These are phyloP conservation scores for Cyclotella baltica DNA, from an alignment of 108 stramenopile genomes.

Conservation along the genomic window DNA sequence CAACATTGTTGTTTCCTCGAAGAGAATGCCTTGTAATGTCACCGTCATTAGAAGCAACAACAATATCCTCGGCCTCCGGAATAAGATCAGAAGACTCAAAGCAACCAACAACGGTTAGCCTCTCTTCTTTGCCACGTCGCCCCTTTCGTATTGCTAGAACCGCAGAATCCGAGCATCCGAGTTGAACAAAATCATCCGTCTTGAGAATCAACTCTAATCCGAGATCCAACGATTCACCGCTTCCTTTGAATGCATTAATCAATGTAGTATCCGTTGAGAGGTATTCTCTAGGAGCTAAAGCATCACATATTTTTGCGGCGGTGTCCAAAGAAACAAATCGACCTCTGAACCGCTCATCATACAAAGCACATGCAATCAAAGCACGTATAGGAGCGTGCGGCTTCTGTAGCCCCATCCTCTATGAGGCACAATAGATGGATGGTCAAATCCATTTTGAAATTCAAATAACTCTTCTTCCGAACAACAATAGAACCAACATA, in stretches of 20 bases:
- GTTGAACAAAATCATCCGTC: not conserved
- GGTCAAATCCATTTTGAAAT: not conserved
- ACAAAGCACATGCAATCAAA: not conserved
- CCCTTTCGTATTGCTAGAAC: not conserved
- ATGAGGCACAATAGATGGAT: not conserved
- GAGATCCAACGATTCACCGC: not conserved
- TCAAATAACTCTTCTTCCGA: not conserved
- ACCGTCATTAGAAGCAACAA: not conserved
- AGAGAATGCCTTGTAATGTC: not conserved
- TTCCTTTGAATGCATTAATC: not conserved
- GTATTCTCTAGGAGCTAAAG: not conserved
- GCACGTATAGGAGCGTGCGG: not conserved
- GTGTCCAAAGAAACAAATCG: not conserved
- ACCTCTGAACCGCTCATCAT: not conserved
- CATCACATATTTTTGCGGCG: not conserved
- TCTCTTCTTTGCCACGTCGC: not conserved
- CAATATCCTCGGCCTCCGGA: not conserved
- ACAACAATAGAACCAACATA: too few relatives aligned
- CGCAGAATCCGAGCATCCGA: not conserved
- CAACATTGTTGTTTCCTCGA: not conserved
- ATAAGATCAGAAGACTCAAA: not conserved
- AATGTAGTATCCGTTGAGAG: not conserved
- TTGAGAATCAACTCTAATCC: not conserved
- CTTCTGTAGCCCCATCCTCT: not conserved
- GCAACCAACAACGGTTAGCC: not conserved